Evolutionary conservation across 768 basidiomycete species (phyloP).

Genomic region (Steccherinum ochraceum): DNA sequence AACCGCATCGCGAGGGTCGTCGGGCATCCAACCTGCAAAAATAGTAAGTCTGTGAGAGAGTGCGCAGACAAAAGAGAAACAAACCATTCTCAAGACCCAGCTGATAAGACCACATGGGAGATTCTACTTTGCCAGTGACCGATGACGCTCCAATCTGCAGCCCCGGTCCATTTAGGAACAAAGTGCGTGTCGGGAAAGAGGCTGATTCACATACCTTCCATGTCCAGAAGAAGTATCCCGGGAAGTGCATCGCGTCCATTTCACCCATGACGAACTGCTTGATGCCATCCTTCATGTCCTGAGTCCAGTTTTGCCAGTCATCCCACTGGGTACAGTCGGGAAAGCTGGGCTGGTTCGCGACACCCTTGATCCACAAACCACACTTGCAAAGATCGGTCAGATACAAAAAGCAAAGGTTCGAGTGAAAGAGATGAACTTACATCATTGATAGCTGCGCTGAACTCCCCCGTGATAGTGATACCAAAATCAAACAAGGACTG

Average conservation of each 20-base stretch:
- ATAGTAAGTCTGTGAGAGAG: not conserved
- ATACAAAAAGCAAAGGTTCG: not conserved
- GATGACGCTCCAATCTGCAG: conserved; percentile 53
- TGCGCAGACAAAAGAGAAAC: not conserved
- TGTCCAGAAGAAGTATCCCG: conserved; percentile 71
- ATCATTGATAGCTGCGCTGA: conserved; percentile 58
- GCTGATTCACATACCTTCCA: conserved; percentile 47
- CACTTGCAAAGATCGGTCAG: conserved; percentile 26
- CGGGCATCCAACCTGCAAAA: conserved; percentile 59
- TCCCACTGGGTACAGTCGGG: conserved; percentile 35
- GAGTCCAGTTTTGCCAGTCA: conserved; percentile 48
- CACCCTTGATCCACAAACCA: conserved; percentile 41
- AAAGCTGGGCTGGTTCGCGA: conserved; percentile 15
- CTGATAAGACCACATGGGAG: conserved; percentile 67
- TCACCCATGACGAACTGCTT: conserved; percentile 43
- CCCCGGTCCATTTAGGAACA: no score
- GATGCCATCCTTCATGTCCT: conserved; percentile 44
- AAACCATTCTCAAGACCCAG: conserved; percentile 57
- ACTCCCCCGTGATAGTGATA: conserved; percentile 71
- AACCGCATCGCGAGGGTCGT: conserved; percentile 58
- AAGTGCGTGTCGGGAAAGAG: no score
- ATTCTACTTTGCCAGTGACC: conserved; percentile 37
- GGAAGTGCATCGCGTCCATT: conserved; percentile 57
- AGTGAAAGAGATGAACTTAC: conserved; percentile 4
- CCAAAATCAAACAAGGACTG: conserved; percentile 50